phyloP scores from a whole-genome alignment of 2,329 filamentous ascomycete genomes.

The Diaporthe longicolla region DNA sequence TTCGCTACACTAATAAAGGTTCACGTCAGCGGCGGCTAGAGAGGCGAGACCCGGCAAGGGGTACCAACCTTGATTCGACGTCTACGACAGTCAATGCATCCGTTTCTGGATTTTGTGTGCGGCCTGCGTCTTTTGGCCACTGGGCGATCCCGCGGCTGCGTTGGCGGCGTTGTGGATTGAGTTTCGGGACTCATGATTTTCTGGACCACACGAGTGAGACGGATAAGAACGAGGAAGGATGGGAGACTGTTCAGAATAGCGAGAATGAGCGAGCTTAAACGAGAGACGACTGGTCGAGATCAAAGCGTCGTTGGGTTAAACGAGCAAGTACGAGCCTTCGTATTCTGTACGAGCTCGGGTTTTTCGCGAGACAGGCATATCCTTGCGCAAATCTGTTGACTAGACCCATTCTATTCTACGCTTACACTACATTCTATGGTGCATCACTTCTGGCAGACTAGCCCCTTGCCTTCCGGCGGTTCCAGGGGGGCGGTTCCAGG shows the following conservation, averaged over 20 bases:
- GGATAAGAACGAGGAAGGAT: background rate
- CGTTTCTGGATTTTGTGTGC: background rate
- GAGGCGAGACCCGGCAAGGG: background rate
- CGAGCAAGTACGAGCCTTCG: background rate
- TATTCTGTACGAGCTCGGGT: background rate
- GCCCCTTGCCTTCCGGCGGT: too few relatives aligned
- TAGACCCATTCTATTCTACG: background rate
- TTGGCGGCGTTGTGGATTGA: background rate
- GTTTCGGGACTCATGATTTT: background rate
- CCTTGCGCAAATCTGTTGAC: background rate
- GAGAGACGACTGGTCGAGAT: slow-evolving; percentile 3
- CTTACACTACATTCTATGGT: too few relatives aligned
- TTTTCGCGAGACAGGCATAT: background rate
- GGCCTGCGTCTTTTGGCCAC: background rate
- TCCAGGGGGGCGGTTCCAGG: too few relatives aligned
- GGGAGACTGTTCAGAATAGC: background rate
- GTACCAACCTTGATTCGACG: background rate
- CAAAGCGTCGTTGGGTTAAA: background rate
- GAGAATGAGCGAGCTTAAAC: slow-evolving; percentile 1
- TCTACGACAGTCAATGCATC: background rate
- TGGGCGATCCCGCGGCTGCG: background rate
- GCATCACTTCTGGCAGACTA: too few relatives aligned
- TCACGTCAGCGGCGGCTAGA: background rate
- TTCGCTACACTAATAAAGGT: background rate
- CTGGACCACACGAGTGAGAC: background rate